Evolutionary conservation across 2,329 filamentous ascomycete genomes (phyloP).

Genomic region (Coniochaeta sp.): DNA sequence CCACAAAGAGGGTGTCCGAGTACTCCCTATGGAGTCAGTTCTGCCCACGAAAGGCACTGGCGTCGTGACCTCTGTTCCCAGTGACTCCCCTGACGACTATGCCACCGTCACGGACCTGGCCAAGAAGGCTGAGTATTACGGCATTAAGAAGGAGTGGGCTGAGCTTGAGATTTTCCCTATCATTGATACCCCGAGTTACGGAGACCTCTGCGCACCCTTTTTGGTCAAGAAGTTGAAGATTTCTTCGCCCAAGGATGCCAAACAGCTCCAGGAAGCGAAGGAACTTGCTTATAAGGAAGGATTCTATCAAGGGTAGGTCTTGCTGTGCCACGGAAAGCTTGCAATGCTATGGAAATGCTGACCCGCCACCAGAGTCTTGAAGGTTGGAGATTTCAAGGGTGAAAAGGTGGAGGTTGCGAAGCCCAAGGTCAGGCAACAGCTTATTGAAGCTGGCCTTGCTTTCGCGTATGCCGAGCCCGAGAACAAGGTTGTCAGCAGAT

Average conservation of each 20-base stretch:
- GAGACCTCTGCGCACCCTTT: conserved; percentile 73
- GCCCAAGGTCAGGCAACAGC: conserved; percentile 69
- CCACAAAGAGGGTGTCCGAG: conserved; percentile 74
- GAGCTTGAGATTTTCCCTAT: conserved; percentile 84
- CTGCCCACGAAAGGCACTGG: conserved; percentile 91
- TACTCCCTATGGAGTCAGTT: conserved; percentile 92
- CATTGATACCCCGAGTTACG: conserved; percentile 74
- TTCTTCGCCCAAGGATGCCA: conserved; percentile 88
- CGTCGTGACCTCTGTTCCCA: conserved; percentile 92
- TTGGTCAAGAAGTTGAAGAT: conserved; percentile 94
- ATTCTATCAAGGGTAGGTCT: conserved; percentile 71
- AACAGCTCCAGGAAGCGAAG: conserved; percentile 87
- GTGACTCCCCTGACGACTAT: conserved; percentile 92
- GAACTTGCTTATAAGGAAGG: conserved; percentile 95
- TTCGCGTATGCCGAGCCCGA: conserved; percentile 95
- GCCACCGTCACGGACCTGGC: conserved; percentile 79
- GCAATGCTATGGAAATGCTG: not conserved
- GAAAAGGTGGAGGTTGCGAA: conserved; percentile 82
- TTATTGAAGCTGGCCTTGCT: conserved; percentile 55
- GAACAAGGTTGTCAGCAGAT: conserved; percentile 79
- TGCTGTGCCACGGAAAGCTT: not conserved
- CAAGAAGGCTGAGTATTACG: conserved; percentile 95
- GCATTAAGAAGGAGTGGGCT: conserved; percentile 94
- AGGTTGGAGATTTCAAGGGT: conserved; percentile 81
- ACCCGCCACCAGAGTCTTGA: conserved; percentile 41